Percentiles rank a stretch among this genome's conserved stretches.
Conservation (phyloP, 345 rosid species). For the Euphorbia lathyris region DNA sequence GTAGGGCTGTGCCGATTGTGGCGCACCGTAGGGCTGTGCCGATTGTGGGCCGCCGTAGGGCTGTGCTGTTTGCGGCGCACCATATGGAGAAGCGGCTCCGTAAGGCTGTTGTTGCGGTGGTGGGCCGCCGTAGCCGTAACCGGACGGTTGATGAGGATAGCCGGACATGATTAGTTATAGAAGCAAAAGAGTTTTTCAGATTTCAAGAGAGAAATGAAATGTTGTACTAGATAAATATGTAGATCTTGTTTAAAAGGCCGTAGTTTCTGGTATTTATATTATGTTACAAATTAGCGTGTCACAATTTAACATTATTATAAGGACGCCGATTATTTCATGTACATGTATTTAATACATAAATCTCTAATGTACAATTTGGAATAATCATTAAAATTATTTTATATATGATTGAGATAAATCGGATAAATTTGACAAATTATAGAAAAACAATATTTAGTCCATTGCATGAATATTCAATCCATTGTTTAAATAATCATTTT, state of each 20-base stretch:
- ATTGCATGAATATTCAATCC: no score
- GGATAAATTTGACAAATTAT: no score
- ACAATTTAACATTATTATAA: neutral
- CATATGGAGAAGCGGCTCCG: conserved; percentile 27
- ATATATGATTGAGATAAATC: no score
- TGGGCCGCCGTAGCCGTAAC: conserved; percentile 59
- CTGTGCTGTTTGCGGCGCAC: conserved; percentile 13
- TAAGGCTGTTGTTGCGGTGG: conserved; percentile 27
- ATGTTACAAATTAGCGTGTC: neutral
- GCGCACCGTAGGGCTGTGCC: conserved; percentile 44
- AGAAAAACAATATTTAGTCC: no score
- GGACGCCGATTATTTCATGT: no score
- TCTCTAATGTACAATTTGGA: no score
- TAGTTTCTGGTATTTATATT: neutral
- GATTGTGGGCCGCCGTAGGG: conserved; percentile 47
- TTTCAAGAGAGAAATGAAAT: neutral
- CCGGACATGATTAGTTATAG: conserved; percentile 35
- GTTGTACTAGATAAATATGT: no score
- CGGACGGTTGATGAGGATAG: conserved; percentile 44
- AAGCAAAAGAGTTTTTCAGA: neutral
- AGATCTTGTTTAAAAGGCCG: neutral
- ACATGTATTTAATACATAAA: no score
- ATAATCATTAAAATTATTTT: no score
- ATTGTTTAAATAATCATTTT: no score
- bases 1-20: conserved; percentile 32